Conservation (phyloP, 2,329 filamentous ascomycete genomes). For the Dothideomycetes sp. region DNA sequence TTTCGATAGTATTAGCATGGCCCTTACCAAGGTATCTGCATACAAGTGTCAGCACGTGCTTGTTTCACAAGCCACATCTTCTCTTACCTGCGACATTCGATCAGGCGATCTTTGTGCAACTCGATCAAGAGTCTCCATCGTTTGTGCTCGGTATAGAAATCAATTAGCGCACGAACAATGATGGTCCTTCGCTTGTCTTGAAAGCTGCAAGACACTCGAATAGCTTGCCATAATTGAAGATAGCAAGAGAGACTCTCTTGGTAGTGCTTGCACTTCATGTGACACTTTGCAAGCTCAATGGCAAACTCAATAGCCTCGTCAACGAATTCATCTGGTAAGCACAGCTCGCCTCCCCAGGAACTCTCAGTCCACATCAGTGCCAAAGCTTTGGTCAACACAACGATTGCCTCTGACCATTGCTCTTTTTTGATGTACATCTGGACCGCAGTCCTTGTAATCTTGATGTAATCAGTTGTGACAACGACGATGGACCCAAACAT, state of each 20-base stretch:
- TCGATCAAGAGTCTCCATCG: slow-evolving; percentile 5
- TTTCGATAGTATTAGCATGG: slow-evolving; percentile 35
- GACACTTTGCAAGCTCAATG: slow-evolving; percentile 35
- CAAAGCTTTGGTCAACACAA: slow-evolving; percentile 34
- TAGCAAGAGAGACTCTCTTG: slow-evolving; percentile 5
- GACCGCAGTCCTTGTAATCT: slow-evolving; percentile 29
- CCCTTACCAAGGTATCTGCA: slow-evolving; percentile 17
- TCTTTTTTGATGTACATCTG: slow-evolving; percentile 33
- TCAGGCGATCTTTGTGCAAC: slow-evolving; percentile 3
- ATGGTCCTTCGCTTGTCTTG: slow-evolving; percentile 5
- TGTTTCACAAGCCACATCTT: background rate
- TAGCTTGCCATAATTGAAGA: slow-evolving; percentile 6
- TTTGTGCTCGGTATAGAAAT: slow-evolving; percentile 3
- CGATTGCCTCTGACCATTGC: slow-evolving; percentile 36
- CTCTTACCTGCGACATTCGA: slow-evolving; percentile 4
- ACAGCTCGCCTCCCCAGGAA: slow-evolving; percentile 27
- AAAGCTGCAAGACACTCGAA: slow-evolving; percentile 3
- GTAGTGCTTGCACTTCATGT: slow-evolving; percentile 19
- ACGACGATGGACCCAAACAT: slow-evolving; percentile 1
- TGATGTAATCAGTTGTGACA: slow-evolving; percentile 15
- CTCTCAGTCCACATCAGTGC: slow-evolving; percentile 32
- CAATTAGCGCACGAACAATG: slow-evolving; percentile 1
- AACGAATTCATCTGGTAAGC: slow-evolving; percentile 29
- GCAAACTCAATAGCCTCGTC: slow-evolving; percentile 38
- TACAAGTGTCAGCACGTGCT: background rate